A percentile compares a stretch with the other conserved stretches of the same genome.
phyloP scores from a whole-genome alignment of 2,329 filamentous ascomycete genomes.

The Paracorniculantispora psalliotae region DNA sequence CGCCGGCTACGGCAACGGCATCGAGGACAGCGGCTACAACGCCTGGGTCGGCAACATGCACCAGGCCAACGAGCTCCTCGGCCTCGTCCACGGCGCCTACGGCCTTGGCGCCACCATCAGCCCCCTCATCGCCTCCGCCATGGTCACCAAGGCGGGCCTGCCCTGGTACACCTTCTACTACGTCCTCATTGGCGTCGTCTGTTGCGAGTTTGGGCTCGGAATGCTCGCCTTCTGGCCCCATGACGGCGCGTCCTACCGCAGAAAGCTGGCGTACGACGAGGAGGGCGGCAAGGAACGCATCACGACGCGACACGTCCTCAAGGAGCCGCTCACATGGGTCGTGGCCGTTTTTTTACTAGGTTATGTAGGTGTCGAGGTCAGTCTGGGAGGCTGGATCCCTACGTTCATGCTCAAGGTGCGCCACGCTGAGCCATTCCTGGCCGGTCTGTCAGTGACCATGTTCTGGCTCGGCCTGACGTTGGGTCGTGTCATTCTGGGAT shows the following conservation, averaged over 20 bases:
- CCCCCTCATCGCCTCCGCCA: constrained; percentile 65
- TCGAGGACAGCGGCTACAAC: constrained; percentile 58
- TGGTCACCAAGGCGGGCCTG: constrained; percentile 59
- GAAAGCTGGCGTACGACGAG: constrained; percentile 20
- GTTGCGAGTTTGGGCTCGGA: constrained; percentile 50
- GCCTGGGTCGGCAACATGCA: constrained; percentile 66
- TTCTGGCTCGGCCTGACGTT: constrained; percentile 82
- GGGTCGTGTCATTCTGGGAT: constrained; percentile 67
- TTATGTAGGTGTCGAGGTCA: constrained; percentile 76
- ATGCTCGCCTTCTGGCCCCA: constrained; percentile 58
- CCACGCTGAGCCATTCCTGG: constrained; percentile 61
- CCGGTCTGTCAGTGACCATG: constrained; percentile 70
- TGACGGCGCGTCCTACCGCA: constrained; percentile 53
- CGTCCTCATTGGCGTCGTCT: constrained; percentile 59
- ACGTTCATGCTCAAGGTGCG: constrained; percentile 82
- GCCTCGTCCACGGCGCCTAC: constrained; percentile 68
- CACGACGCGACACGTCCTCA: constrained; percentile 42
- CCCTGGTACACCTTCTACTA: constrained; percentile 75
- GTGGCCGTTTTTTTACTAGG: constrained; percentile 67
- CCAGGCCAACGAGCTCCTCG: constrained; percentile 67
- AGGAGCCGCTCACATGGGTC: constrained; percentile 62
- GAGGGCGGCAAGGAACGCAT: constrained; percentile 34
- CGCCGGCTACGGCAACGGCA: constrained; percentile 66
- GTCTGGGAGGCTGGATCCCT: constrained; percentile 72
- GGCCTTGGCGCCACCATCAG: constrained; percentile 65